These are phyloP conservation scores for Argentina anserina DNA, from an alignment of 306 rosid genomes.

Conservation along the genomic window DNA sequence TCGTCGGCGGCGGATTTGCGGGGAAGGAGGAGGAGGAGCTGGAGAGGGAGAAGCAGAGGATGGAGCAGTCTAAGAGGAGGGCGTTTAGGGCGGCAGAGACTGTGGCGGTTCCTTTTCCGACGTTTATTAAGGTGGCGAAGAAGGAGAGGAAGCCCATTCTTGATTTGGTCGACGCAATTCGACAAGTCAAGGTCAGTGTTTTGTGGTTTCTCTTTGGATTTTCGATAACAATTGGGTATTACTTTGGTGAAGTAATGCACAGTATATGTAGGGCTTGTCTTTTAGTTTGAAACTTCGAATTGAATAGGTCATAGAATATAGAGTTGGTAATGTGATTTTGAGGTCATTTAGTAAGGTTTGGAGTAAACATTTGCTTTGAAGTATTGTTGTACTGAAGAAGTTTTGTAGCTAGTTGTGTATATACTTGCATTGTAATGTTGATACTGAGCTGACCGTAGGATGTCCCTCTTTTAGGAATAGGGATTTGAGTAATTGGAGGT, in stretches of 20 bases:
- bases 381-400: not conserved
- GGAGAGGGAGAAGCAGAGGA: conserved; percentile 49
- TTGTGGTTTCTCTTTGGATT: conserved; percentile 4
- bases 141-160: conserved; percentile 59
- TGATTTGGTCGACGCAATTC: conserved; percentile 80
- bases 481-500: not conserved
- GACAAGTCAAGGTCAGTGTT: conserved; percentile 72
- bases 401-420: not conserved
- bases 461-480: not conserved
- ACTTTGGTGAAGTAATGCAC: not conserved
- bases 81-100: conserved; percentile 54
- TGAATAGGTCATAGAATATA: not conserved
- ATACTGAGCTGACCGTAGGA: not conserved
- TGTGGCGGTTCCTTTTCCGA: conserved; percentile 65
- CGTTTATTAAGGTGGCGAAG: conserved; percentile 54
- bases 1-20: conserved; percentile 11
- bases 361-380: not conserved
- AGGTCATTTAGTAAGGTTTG: not conserved
- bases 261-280: not conserved
- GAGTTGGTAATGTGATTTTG: not conserved
- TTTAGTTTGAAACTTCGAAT: too few species aligned
- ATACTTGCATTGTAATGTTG: not conserved
- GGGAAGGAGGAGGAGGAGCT: conserved; percentile 9
- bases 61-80: conserved; percentile 45
- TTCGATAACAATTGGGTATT: conserved; percentile 2